Evolutionary conservation across 805 yeast species (phyloP).

Genomic region (Clavispora fructus): DNA sequence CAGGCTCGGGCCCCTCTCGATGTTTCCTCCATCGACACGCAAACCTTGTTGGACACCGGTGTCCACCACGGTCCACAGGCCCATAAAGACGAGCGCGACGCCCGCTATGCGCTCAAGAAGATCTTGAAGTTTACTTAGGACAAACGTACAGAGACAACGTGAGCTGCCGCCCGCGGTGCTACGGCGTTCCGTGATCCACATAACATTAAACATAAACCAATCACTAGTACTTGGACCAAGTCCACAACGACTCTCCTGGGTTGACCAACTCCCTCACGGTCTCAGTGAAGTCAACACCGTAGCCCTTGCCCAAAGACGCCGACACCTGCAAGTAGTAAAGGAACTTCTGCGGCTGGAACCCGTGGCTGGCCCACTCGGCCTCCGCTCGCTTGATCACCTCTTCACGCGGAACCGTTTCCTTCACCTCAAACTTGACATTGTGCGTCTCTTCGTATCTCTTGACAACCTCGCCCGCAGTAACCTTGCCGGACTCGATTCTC

Average conservation of each 20-base stretch:
- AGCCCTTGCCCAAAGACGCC: constrained; percentile 34
- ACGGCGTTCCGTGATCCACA: too few relatives aligned
- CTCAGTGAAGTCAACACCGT: constrained; percentile 29
- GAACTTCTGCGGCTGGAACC: constrained; percentile 30
- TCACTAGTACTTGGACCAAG: constrained; percentile 27
- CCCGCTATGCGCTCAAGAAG: constrained; percentile 3
- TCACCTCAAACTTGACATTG: constrained; percentile 24
- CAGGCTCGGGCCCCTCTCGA: background rate
- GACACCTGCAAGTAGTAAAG: constrained; percentile 28
- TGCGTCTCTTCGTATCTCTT: constrained; percentile 36
- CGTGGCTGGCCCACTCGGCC: constrained; percentile 16
- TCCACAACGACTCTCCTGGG: constrained; percentile 41
- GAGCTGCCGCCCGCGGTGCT: too few relatives aligned
- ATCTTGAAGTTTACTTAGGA: background rate
- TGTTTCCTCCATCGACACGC: background rate
- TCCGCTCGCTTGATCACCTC: constrained; percentile 27
- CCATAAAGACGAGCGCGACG: constrained; percentile 3
- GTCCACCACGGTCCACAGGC: background rate
- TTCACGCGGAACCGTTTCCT: constrained; percentile 17
- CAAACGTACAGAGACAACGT: too few relatives aligned
- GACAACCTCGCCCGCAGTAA: constrained; percentile 34
- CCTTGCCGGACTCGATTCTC: constrained; percentile 37
- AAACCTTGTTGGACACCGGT: background rate
- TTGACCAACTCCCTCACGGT: constrained; percentile 41
- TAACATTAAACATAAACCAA: too few relatives aligned